Evolutionary conservation across 805 yeast genomes (phyloP).

Genomic region (Metschnikowia drakensbergensis): DNA sequence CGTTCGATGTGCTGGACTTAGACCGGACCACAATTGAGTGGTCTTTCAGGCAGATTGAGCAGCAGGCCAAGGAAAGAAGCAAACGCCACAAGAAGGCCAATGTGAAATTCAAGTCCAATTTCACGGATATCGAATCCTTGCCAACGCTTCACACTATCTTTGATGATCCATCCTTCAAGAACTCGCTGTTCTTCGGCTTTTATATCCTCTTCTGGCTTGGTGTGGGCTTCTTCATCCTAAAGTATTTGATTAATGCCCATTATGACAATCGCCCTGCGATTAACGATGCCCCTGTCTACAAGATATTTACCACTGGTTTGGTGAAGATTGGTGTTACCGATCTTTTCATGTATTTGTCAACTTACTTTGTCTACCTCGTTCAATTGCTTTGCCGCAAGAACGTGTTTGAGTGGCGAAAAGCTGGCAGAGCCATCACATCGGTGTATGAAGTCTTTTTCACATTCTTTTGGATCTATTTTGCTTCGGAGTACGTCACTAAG

Average conservation of each 20-base stretch:
- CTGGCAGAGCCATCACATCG: constrained; percentile 64
- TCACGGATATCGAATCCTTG: constrained; percentile 9
- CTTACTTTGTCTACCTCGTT: constrained; percentile 56
- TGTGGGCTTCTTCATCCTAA: constrained; percentile 51
- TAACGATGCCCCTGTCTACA: constrained; percentile 51
- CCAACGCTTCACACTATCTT: constrained; percentile 43
- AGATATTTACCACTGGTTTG: constrained; percentile 57
- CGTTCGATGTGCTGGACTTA: neutral
- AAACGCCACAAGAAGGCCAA: constrained; percentile 11
- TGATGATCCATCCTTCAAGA: constrained; percentile 45
- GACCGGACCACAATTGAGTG: constrained; percentile 10
- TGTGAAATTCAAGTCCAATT: constrained; percentile 33
- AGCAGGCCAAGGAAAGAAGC: constrained; percentile 6
- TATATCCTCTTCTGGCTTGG: constrained; percentile 78
- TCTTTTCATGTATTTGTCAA: constrained; percentile 63
- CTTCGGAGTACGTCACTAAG: constrained; percentile 43
- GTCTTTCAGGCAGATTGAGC: constrained; percentile 10
- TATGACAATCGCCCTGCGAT: constrained; percentile 40
- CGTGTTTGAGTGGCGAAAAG: constrained; percentile 52
- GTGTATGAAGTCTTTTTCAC: constrained; percentile 53
- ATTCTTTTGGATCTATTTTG: constrained; percentile 49
- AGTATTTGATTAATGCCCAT: constrained; percentile 52
- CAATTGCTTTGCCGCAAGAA: constrained; percentile 52
- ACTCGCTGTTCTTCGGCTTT: constrained; percentile 67
- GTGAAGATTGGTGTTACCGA: constrained; percentile 71